These are phyloP conservation scores for Castanospermum australe DNA, from an alignment of 306 rosid species.

Conservation along the genomic window DNA sequence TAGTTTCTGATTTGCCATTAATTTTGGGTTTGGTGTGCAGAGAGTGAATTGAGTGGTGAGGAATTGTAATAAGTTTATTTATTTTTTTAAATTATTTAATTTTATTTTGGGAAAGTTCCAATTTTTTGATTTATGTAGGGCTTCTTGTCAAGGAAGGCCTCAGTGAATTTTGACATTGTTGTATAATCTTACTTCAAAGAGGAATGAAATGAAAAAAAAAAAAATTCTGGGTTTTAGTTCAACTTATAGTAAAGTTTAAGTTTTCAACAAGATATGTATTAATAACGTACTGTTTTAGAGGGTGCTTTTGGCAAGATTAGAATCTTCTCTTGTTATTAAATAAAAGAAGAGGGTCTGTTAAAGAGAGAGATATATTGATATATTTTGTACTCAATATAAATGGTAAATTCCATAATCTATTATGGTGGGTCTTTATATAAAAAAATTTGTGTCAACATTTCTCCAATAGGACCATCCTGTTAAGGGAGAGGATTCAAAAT, in stretches of 20 bases:
- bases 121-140: conserved; percentile 19
- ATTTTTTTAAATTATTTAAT: conserved; percentile 7
- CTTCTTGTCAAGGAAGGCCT: conserved; percentile 34
- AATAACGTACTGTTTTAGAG: background rate
- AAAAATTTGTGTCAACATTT: no score
- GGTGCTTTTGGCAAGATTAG: no score
- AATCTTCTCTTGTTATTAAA: no score
- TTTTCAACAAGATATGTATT: background rate
- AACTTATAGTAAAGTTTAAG: background rate
- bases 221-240: conserved; percentile 22
- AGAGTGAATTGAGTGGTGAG: conserved; percentile 37
- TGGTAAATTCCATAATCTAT: no score
- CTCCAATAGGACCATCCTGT: no score
- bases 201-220: conserved; percentile 37
- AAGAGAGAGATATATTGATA: no score
- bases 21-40: conserved; percentile 39
- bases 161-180: conserved; percentile 36
- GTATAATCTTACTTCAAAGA: conserved; percentile 30
- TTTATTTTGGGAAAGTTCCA: conserved; percentile 27
- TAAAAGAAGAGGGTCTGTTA: no score
- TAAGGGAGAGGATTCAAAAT: no score
- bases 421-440: no score
- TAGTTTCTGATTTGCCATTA: conserved; percentile 29
- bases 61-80: conserved; percentile 40
- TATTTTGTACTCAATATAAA: no score